Conservation (phyloP, 2,329 filamentous ascomycete genomes). For the Colletotrichum sp. region DNA sequence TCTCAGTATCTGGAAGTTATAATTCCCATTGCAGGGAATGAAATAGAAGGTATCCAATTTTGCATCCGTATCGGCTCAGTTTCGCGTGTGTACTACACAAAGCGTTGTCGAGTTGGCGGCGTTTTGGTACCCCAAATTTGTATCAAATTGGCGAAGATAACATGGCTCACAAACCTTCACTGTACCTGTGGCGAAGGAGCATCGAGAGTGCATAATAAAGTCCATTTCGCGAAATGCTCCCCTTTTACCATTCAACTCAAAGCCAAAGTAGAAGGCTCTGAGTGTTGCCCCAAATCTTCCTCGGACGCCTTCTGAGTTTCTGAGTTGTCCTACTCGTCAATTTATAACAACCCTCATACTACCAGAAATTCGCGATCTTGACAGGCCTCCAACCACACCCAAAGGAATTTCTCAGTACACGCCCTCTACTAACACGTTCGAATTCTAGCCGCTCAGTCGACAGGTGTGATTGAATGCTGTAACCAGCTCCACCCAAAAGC, state of each 20-base stretch:
- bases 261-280: neutral
- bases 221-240: neutral
- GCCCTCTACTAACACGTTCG: neutral
- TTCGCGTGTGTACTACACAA: neutral
- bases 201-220: no score
- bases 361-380: neutral
- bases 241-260: neutral
- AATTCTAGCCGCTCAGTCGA: neutral
- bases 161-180: neutral
- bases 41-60: no score
- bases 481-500: no score
- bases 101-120: neutral
- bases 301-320: neutral
- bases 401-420: neutral
- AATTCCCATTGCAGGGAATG: no score
- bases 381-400: neutral
- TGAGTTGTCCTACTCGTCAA: neutral
- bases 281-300: neutral
- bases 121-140: neutral
- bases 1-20: no score
- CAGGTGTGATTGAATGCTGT: neutral
- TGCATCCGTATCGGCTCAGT: no score
- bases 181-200: neutral
- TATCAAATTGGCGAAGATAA: neutral
- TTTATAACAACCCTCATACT: neutral